Conservation (phyloP, 192 early-diverging fungal species). For the Entophlyctis luteolus region DNA sequence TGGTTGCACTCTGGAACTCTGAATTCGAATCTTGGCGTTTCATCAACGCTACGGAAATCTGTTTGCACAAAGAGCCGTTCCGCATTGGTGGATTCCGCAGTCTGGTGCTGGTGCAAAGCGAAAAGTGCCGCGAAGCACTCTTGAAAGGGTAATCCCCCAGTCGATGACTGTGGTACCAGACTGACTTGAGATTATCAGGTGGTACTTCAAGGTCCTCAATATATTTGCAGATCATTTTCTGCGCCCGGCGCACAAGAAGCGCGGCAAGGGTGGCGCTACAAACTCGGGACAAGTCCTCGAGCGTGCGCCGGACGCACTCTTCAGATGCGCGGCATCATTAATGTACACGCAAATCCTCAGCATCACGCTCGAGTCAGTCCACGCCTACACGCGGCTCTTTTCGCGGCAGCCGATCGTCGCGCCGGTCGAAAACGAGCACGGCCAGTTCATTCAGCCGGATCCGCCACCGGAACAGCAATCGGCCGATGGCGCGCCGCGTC, state of each 20-base stretch:
- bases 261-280: too few relatives aligned
- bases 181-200: conserved; percentile 37
- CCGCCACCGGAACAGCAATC: background rate
- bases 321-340: conserved; percentile 37
- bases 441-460: background rate
- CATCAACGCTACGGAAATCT: conserved; percentile 45
- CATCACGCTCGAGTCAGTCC: conserved; percentile 37
- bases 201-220: conserved; percentile 37
- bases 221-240: conserved; percentile 41
- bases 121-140: conserved; percentile 51
- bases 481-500: too few relatives aligned
- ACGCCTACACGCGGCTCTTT: conserved; percentile 45
- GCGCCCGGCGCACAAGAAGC: conserved; percentile 13
- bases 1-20: conserved; percentile 43
- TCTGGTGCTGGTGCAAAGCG: conserved; percentile 54
- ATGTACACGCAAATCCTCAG: conserved; percentile 45
- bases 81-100: conserved; percentile 47
- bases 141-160: conserved; percentile 42
- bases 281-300: background rate
- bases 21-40: conserved; percentile 40
- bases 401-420: conserved; percentile 28
- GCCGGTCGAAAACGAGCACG: conserved; percentile 12
- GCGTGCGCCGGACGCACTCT: conserved; percentile 32
- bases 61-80: conserved; percentile 42
- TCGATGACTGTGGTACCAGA: conserved; percentile 5